Conservation (phyloP, 1,284 basidiomycete species). For the Ustilago crameri region DNA sequence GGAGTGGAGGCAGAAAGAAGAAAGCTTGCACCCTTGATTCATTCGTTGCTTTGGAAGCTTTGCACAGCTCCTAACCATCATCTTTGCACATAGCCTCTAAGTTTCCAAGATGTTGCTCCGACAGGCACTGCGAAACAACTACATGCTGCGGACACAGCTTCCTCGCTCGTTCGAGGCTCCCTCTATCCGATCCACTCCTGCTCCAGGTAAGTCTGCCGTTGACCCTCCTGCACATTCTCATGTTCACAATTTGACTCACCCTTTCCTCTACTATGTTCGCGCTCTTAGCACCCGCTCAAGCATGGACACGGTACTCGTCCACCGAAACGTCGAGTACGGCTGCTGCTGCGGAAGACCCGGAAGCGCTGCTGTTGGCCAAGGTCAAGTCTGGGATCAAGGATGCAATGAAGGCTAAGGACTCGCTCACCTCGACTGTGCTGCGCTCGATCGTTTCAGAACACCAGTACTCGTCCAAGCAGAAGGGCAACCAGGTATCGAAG, state of each 20-base stretch:
- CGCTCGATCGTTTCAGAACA: constrained; percentile 55
- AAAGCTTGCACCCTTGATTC: background rate
- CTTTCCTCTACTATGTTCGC: background rate
- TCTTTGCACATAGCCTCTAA: background rate
- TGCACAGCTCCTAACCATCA: background rate
- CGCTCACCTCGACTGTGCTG: constrained; percentile 50
- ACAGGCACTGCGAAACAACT: constrained; percentile 38
- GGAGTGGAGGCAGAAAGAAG: constrained; percentile 30
- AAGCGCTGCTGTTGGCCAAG: constrained; percentile 37
- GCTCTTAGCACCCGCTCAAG: constrained; percentile 5
- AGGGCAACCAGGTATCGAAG: constrained; percentile 42
- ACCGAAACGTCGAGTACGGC: constrained; percentile 7
- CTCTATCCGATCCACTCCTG: constrained; percentile 8
- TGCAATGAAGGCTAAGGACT: constrained; percentile 58
- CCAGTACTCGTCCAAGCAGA: constrained; percentile 54
- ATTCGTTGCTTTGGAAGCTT: background rate
- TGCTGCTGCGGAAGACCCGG: constrained; percentile 26
- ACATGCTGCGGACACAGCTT: constrained; percentile 30
- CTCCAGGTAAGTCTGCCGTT: constrained; percentile 18
- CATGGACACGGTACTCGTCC: constrained; percentile 29
- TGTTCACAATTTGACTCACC: background rate
- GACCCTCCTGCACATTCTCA: background rate
- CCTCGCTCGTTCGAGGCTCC: constrained; percentile 29
- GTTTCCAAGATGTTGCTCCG: constrained; percentile 27
- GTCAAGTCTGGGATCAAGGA: constrained; percentile 57